phyloP scores from a whole-genome alignment of 139 green algal genomes.

The Micractinium conductrix region DNA sequence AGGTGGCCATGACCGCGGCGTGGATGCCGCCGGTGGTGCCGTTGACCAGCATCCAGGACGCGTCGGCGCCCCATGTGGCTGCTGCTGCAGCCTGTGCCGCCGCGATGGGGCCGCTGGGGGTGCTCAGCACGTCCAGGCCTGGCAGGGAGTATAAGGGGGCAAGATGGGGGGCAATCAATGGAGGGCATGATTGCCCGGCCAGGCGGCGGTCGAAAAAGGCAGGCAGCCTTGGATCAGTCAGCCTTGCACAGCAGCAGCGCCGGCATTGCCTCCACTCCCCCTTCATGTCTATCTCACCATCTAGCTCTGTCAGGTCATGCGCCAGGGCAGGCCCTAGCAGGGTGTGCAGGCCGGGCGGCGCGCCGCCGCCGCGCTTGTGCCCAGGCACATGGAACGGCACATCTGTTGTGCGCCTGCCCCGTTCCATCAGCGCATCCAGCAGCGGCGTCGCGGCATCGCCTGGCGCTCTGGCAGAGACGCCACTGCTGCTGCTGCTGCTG shows the following conservation, averaged over 20 bases:
- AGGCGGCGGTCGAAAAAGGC: no score
- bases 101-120: conserved; percentile 74
- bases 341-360: conserved; percentile 28
- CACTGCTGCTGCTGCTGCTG: no score
- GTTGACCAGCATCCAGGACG: conserved; percentile 94
- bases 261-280: no score
- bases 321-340: conserved; percentile 36
- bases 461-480: no score
- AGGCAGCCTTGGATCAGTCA: no score
- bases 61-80: conserved; percentile 71
- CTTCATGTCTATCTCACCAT: conserved; percentile 58
- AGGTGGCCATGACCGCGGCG: conserved; percentile 73
- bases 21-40: conserved; percentile 85
- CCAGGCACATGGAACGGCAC: conserved; percentile 84
- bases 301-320: conserved; percentile 87
- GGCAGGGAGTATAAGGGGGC: no score
- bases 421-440: conserved; percentile 61
- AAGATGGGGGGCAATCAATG: no score
- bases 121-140: conserved; percentile 83
- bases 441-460: conserved; percentile 51
- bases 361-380: conserved; percentile 70
- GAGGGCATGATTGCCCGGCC: no score
- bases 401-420: conserved; percentile 46
- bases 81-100: conserved; percentile 80
- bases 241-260: no score